A percentile compares a stretch with the other conserved stretches of the same genome.
phyloP scores from a whole-genome alignment of 202 grass and related monocot genomes.

The Schoenoplectus triqueter region DNA sequence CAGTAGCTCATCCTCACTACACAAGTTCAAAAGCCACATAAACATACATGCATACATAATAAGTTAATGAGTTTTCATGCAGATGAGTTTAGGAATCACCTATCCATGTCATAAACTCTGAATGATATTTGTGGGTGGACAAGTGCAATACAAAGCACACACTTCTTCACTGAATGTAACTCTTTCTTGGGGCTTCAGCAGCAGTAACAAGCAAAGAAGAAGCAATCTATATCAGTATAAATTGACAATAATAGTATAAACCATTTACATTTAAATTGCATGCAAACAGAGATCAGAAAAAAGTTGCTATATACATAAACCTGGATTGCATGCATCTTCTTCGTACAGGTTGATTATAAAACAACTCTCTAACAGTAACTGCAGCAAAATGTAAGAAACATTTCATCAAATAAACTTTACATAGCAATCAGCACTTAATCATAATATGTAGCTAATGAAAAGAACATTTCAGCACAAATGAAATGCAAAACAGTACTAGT shows the following conservation, averaged over 20 bases:
- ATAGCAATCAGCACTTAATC: not conserved
- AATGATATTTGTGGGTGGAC: conserved; percentile 84
- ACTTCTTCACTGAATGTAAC: conserved; percentile 83
- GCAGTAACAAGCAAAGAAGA: conserved; percentile 37
- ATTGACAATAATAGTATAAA: conserved; percentile 35
- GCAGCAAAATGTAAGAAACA: conserved; percentile 38
- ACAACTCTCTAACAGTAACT: conserved; percentile 89
- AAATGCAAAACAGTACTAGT: conserved; percentile 53
- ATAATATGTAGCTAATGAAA: not conserved
- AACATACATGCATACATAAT: conserved; percentile 1
- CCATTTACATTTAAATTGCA: conserved; percentile 30
- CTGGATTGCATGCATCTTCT: conserved; percentile 91
- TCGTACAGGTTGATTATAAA: conserved; percentile 94
- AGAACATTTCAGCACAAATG: not conserved
- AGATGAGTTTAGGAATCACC: conserved; percentile 48
- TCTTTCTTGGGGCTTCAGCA: conserved; percentile 75
- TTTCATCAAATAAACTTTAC: not conserved
- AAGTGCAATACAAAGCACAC: conserved; percentile 67
- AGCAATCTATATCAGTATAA: conserved; percentile 43
- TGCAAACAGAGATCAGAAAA: not conserved
- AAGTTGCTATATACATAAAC: conserved; percentile 42
- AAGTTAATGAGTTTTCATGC: not conserved
- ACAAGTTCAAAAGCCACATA: conserved; percentile 27
- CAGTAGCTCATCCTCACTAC: conserved; percentile 79
- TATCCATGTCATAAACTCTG: conserved; percentile 80